phyloP scores from a whole-genome alignment of 768 basidiomycete species.

The Panaeolus papilionaceus region DNA sequence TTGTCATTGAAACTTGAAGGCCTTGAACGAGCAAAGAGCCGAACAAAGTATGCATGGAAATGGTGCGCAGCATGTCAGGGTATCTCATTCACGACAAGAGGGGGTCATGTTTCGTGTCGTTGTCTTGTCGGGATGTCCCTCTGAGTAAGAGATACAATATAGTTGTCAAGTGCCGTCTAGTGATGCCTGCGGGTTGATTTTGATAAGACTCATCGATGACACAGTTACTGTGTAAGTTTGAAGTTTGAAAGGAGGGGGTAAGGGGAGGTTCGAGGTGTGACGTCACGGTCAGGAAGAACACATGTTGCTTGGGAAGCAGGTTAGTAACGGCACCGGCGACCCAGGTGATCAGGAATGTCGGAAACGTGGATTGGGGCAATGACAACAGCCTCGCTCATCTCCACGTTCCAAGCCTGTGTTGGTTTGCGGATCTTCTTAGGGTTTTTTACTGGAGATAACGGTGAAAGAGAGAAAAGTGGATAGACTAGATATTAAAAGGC shows the following conservation, averaged over 20 bases:
- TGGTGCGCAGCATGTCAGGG: not conserved
- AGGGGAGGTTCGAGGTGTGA: not conserved
- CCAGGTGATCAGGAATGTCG: not conserved
- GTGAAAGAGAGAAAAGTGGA: not conserved
- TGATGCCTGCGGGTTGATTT: not conserved
- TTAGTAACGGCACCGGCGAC: conserved; percentile 7
- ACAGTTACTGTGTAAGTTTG: not conserved
- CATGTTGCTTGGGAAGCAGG: conserved; percentile 2
- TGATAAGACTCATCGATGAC: conserved; percentile 1
- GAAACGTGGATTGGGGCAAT: conserved; percentile 10
- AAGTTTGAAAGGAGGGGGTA: not conserved
- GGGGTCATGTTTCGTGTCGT: not conserved
- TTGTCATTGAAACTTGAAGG: not conserved
- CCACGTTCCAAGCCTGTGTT: not conserved
- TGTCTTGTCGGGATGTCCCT: not conserved
- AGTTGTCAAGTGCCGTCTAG: not conserved
- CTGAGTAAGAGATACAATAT: not conserved
- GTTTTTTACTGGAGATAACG: not conserved
- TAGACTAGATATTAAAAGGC: not conserved
- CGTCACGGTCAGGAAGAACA: not conserved
- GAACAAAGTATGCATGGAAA: not conserved
- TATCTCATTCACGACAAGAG: not conserved
- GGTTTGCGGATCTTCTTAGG: not conserved
- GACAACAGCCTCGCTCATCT: conserved; percentile 2
- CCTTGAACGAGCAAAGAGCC: not conserved